Base-by-base conservation (phyloP, 75 land plant species). In the Pinus taeda region DNA sequence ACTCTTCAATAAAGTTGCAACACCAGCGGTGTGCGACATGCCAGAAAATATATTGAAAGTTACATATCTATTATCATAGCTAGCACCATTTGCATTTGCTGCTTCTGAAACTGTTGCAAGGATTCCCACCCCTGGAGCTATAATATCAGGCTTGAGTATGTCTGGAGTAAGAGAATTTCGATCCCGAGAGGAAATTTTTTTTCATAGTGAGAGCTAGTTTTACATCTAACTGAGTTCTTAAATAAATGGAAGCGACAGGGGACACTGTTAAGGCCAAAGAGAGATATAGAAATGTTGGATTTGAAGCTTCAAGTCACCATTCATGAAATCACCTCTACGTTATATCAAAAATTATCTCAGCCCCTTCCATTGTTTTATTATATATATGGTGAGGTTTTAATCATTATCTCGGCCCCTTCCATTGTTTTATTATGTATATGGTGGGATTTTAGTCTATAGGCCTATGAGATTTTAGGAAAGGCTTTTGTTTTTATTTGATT, bases 171-270 rank as follows among this genome's bases (percentile, higher is more conserved):
- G 73, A 12, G 76, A 39, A 67, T 81, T 91, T 21, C 93, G 95
- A 9, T 91, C 95, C 64, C 71, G 82, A 15, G 91, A 88, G 1
- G 95, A 88, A 78, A 91, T 0, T 84, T 0, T 84, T 66, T 17
- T 89, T 83, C 95, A 91, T 84, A 61, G 82, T 45, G 1, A 91
- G 92, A 22, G 93, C 88, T 30, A 86, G 93, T 33, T 70, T 84
- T 39, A 71, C 65, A 6, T 62, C 71, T 21, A 85, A 24, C 22
- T 18, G 15, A 53, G 92, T 84, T 39, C n/a, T 74, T 11, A 82
- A 65, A 14, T 80, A 77, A 64, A 89, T 86, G 60, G 74, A 62
- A 6, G 83, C 94, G 29, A 59, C 30, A 30, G 94, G 86, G 5
- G 83, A 76, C 57, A 26, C 26, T 26, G 26, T 26, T 26, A 26